Percentiles rank a stretch among this genome's conserved stretches.
phyloP scores from a whole-genome alignment of 1,284 basidiomycete species.

The Paramarasmius palmivorus region DNA sequence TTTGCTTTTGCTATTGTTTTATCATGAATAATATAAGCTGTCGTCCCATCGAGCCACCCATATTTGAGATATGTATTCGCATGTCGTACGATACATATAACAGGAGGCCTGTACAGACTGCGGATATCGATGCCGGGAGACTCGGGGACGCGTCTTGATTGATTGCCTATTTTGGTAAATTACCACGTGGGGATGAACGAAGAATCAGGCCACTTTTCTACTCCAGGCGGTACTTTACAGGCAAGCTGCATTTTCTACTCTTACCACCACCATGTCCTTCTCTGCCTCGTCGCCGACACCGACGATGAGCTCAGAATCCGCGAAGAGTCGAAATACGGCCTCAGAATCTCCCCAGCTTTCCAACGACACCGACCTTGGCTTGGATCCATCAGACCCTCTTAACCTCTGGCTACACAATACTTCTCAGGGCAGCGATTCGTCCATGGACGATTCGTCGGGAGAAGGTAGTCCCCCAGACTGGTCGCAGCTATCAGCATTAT shows the following conservation, averaged over 20 bases:
- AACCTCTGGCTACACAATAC: constrained; percentile 51
- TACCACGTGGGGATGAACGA: background rate
- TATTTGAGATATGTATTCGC: too few species aligned
- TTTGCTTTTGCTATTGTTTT: background rate
- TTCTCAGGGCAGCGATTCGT: constrained; percentile 28
- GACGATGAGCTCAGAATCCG: constrained; percentile 6
- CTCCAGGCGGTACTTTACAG: background rate
- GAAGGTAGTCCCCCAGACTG: constrained; percentile 44
- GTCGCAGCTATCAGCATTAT: constrained; percentile 50
- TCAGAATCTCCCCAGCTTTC: constrained; percentile 4
- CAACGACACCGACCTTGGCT: constrained; percentile 39
- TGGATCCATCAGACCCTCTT: constrained; percentile 55
- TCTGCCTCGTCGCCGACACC: constrained; percentile 8
- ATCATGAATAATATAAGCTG: too few species aligned
- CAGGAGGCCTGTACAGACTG: too few species aligned
- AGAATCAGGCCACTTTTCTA: background rate
- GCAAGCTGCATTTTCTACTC: background rate
- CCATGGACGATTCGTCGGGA: constrained; percentile 33
- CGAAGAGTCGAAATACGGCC: constrained; percentile 1
- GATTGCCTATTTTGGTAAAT: background rate
- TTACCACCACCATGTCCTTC: constrained; percentile 10
- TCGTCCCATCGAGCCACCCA: too few species aligned
- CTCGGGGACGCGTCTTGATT: background rate
- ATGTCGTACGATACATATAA: background rate
- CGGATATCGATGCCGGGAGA: background rate